A percentile compares a stretch with the other conserved stretches of the same genome.
phyloP scores from a whole-genome alignment of 1,139 yeast species.

The Barnettozyma hawaiiensis region DNA sequence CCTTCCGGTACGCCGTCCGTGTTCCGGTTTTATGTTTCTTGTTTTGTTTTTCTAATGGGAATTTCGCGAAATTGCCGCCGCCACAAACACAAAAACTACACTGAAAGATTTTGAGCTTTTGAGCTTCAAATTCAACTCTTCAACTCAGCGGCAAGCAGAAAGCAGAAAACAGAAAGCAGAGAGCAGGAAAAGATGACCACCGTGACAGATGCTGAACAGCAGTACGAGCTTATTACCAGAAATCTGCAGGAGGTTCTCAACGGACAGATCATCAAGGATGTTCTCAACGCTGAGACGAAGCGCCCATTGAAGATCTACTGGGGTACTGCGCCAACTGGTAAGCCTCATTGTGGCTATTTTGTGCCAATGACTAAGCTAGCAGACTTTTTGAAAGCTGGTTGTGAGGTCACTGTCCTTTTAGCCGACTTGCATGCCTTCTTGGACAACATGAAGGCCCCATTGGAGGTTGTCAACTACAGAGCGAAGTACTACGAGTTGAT shows the following conservation, averaged over 20 bases:
- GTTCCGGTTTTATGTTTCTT: no score
- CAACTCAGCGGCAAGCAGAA: neutral
- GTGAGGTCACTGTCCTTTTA: conserved; percentile 84
- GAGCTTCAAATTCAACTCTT: no score
- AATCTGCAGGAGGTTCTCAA: conserved; percentile 81
- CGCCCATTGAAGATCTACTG: conserved; percentile 86
- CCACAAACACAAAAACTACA: no score
- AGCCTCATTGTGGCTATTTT: conserved; percentile 97
- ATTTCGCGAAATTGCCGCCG: neutral
- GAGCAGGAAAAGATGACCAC: conserved; percentile 16
- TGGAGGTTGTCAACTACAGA: conserved; percentile 84
- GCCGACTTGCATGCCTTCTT: conserved; percentile 98
- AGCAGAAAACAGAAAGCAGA: no score
- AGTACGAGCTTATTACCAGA: conserved; percentile 73
- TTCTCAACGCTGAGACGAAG: conserved; percentile 64
- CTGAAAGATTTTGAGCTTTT: no score
- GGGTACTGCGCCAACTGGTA: conserved; percentile 97
- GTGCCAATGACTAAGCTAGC: conserved; percentile 97
- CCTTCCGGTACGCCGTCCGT: no score
- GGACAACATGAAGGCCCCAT: conserved; percentile 97
- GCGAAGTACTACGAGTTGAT: conserved; percentile 83
- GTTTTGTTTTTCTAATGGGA: no score
- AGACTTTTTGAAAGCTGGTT: conserved; percentile 91
- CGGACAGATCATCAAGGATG: conserved; percentile 61
- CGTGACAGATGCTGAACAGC: conserved; percentile 47